phyloP scores from a whole-genome alignment of 2,329 filamentous ascomycete genomes.

The Colletotrichum acutatum region DNA sequence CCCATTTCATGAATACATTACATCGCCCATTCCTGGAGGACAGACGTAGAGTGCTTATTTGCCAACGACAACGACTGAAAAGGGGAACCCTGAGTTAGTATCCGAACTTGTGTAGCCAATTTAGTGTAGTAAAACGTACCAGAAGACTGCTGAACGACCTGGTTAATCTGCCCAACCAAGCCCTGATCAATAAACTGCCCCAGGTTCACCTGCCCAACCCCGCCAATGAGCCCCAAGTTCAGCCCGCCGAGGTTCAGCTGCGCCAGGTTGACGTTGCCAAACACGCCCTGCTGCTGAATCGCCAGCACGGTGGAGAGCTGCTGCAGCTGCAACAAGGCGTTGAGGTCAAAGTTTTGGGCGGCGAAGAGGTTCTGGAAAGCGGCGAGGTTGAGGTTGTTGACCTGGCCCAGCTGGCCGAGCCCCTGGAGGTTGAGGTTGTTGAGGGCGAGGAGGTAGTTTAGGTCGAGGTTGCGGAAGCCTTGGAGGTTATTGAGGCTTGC shows the following conservation, averaged over 20 bases:
- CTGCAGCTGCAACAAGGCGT: conserved; percentile 53
- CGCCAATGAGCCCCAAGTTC: conserved; percentile 44
- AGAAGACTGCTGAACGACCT: conserved; percentile 40
- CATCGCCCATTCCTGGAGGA: background rate
- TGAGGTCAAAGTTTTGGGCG: conserved; percentile 52
- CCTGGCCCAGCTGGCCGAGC: conserved; percentile 48
- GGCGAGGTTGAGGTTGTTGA: conserved; percentile 53
- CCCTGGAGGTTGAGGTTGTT: conserved; percentile 57
- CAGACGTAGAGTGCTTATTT: background rate
- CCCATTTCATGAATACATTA: background rate
- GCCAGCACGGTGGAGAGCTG: conserved; percentile 52
- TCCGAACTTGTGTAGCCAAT: too few species aligned
- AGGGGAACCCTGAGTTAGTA: too few species aligned
- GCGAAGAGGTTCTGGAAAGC: conserved; percentile 55
- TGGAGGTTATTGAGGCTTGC: conserved; percentile 53
- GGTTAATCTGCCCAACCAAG: conserved; percentile 42
- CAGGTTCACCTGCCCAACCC: conserved; percentile 42
- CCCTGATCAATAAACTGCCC: conserved; percentile 43
- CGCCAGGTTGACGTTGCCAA: conserved; percentile 44
- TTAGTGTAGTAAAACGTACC: too few species aligned
- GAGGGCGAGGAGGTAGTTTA: conserved; percentile 59
- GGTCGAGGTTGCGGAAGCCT: conserved; percentile 51
- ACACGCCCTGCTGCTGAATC: conserved; percentile 44
- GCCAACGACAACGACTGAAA: conserved; percentile 4
- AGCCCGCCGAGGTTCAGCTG: conserved; percentile 41